Base-by-base conservation (phyloP, 2,329 filamentous ascomycete genomes). In the Aspergillus latus region DNA sequence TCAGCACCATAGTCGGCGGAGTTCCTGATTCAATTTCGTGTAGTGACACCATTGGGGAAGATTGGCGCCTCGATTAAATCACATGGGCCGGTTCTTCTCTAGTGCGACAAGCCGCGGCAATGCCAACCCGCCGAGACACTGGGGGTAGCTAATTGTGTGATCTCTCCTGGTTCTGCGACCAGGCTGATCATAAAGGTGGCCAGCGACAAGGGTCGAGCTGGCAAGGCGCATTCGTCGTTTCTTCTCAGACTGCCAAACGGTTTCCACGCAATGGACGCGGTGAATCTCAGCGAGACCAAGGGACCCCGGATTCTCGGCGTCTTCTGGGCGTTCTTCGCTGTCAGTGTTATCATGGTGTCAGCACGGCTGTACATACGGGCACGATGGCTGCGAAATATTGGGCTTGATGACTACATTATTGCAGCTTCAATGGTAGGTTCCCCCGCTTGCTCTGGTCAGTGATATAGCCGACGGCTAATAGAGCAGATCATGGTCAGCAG, bases 391-490 rank as follows among this genome's bases (percentile, higher is more conserved):
- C 66, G 65, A 7, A 72, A 69, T 30, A 52, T 74, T n/a, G 68
- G 72, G 1, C 49, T 66, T 3, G 74, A 78, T 50, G 75, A 77
- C 56, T 74, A 67, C 40, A 54, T 76, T 28, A 76, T 76, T 57
- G 55, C 68, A 0, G 15, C 64, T 2, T 68, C 73, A 1, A 62
- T 73, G 61, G 72, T 74, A 29, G 21, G 21, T 21, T 15, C 2
- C 51, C 6, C 5, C 5, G 15, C 3, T 42, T 37, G 39, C 48
- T 73, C 15, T 39, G 10, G 7, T 10, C 28, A n/a, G 37, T 28
- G 2, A 5, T 2, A 15, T 32, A 43, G 13, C 40, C 36, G 7
- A 50, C 13, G 1, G 9, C 16, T 42, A 13, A 16, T 13, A 5
- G 3, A 8, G 13, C 44, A 64, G 62, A 13, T 52, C 10, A 55